Evolutionary conservation across 1,284 basidiomycete species (phyloP), one percentile per base, ranked within the genome.

Genomic region (Vanrija sp.): DNA sequence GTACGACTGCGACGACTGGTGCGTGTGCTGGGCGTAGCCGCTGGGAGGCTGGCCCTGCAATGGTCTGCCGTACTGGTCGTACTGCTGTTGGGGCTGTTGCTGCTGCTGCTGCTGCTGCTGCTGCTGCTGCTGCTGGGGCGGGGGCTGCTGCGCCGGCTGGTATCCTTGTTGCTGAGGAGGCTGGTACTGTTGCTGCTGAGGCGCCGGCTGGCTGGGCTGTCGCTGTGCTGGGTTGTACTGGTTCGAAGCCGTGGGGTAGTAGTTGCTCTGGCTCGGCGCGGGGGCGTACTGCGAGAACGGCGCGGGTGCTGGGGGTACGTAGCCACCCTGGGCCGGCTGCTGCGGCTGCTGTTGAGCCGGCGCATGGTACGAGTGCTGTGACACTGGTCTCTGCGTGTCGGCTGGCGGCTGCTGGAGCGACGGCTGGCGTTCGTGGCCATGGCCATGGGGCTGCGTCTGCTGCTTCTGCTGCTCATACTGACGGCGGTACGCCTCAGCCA

Each of bases 401-500:
- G 12, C 44, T 26, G 34, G 55, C 29, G 38, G 52, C 51, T 48
- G 54, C 44, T 54, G 60, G 29, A 52, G 62, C 28, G 50, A 52
- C 46, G 19, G 16, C 44, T 49, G 58, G 39, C 66, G 62, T 42
- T 63, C 59, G 52, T 67, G 65, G 58, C 57, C 16, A 65, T 67
- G 65, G 58, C 57, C 59, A 45, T 55, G 62, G 23, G 69, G 66
- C 47, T 58, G 61, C 46, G 65, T 65, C 50, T 68, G 68, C 40
- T 61, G 59, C 52, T 71, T 71, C 48, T 71, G 67, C 47, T 72
- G 66, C 54, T 74, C 65, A 59, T 74, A 69, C 54, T 74, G 71
- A 15, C 71, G 49, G 29, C 75, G 65, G 61, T 80, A 81, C 44
- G 78, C 73, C 45, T 81, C 80, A 0, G 89, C 88, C 85, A 92